Base-by-base conservation (phyloP, 768 basidiomycete genomes). In the Hydnomerulius pinastri region DNA sequence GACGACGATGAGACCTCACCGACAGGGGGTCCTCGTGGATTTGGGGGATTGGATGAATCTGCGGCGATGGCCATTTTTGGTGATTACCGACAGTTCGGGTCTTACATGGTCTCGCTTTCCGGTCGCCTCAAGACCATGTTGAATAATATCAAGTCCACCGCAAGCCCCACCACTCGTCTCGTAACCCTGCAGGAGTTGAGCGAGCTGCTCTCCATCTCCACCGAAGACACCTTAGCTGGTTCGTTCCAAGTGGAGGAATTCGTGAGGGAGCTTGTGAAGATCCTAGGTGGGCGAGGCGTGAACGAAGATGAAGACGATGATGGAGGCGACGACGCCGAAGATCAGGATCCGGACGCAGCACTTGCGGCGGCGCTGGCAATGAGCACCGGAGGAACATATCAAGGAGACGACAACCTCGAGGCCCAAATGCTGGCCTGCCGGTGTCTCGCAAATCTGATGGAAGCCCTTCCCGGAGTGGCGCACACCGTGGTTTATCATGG, bases 401-500 rank as follows among this genome's bases (percentile, higher is more conserved):
- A 85, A 61, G 90, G 88, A 27, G 90, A 92, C 59, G 90, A 91
- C 51, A 90, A 90, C 58, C 80, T 90, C 25, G 95, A 98, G 72
- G 92, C 93, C 46, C 95, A 98, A 70, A 85, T 98, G 43, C 80
- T 98, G 40, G 97, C 97, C 24, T 98, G 95, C 70, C 80, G 97
- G 55, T 99, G 97, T 66, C 77, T 99, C 45, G 96, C 95, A 41
- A 98, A 99, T 68, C 78, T 99, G 48, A 95, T 98, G 92, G 97
- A 98, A 69, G 96, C 94, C n/a, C 78, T 98, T 18, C 97, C 97
- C 15, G 94, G 95, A 21, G 89, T 93, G 35, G 92, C 93, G n/a
- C 94, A 98, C 64, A 94, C 92, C 38, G 87, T 99, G 59, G 96
- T 98, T 32, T 92, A 97, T 67, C 91, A 96, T 62, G 96, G 96